Conservation (phyloP, 306 rosid genomes). For the Dalbergia cochinchinensis region DNA sequence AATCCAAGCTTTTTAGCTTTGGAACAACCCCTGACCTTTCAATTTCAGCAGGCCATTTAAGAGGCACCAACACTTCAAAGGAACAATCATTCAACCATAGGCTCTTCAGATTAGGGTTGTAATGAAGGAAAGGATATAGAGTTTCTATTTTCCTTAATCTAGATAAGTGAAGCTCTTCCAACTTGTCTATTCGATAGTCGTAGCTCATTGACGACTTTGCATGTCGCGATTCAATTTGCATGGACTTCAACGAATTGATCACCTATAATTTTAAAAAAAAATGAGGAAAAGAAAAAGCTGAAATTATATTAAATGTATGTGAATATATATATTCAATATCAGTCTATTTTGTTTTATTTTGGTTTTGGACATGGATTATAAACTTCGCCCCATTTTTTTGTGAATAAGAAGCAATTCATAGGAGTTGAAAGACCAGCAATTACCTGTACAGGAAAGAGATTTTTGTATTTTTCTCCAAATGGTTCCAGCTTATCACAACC, state of each 20-base stretch:
- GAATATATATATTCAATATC: neutral
- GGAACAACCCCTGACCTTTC: conserved; percentile 33
- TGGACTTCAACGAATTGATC: conserved; percentile 16
- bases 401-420: neutral
- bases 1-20: conserved; percentile 9
- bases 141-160: neutral
- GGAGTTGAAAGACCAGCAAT: neutral
- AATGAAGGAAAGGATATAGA: conserved; percentile 34
- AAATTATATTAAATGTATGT: no score
- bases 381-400: no score
- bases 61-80: neutral
- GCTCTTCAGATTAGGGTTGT: conserved; percentile 17
- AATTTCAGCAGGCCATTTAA: neutral
- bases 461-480: no score
- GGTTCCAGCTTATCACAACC: neutral
- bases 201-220: neutral
- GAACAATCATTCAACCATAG: neutral
- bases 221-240: neutral
- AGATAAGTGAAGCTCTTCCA: conserved; percentile 12
- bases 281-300: neutral
- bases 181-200: neutral
- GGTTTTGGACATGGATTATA: no score
- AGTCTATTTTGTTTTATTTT: neutral
- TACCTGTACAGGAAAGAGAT: conserved; percentile 12
- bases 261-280: neutral